Percentiles rank a stretch among this genome's conserved stretches.
These are phyloP conservation scores for Ramalina peruviana DNA, from an alignment of 495 filamentous ascomycete genomes.

Conservation along the genomic window DNA sequence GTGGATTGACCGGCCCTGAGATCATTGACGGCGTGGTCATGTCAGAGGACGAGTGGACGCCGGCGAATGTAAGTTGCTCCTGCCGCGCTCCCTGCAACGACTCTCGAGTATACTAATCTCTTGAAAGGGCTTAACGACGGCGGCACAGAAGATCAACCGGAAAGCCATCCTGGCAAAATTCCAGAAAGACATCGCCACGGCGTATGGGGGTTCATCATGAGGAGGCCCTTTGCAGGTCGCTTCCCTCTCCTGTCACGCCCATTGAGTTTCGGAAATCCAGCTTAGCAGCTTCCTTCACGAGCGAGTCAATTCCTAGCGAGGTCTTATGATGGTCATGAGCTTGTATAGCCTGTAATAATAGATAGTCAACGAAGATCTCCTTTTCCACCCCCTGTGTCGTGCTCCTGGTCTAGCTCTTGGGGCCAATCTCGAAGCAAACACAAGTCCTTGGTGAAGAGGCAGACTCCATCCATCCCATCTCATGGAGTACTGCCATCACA, in stretches of 20 bases:
- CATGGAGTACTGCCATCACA: background rate
- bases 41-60: constrained; percentile 94
- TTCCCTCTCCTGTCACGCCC: background rate
- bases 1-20: constrained; percentile 73
- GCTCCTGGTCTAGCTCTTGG: no score
- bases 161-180: constrained; percentile 36
- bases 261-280: background rate
- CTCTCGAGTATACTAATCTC: background rate
- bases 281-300: no score
- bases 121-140: constrained; percentile 36
- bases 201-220: constrained; percentile 19
- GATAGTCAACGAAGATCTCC: background rate
- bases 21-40: constrained; percentile 86
- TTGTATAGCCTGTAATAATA: no score
- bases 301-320: no score
- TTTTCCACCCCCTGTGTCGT: no score
- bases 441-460: background rate
- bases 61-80: constrained; percentile 65
- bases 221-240: background rate
- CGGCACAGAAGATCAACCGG: constrained; percentile 42
- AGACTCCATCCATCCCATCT: background rate
- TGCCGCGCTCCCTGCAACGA: background rate
- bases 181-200: constrained; percentile 32
- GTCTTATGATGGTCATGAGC: background rate
- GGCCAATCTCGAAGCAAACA: no score